Base-by-base conservation (phyloP, 2,329 filamentous ascomycete species). In the Didymosphaeria variabile region DNA sequence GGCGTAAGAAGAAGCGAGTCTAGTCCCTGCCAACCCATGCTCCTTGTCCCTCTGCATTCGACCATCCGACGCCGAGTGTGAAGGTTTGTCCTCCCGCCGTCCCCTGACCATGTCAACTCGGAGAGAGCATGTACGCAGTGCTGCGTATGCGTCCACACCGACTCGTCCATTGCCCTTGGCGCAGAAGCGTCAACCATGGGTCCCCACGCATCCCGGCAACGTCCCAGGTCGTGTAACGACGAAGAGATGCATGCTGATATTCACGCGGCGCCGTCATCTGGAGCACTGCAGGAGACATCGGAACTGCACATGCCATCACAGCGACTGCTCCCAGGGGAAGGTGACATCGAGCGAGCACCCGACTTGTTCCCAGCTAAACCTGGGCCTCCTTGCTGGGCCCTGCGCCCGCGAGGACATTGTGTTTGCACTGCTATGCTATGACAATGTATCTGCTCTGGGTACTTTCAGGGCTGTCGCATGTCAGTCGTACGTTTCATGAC, bases 21-120 rank as follows among this genome's bases (percentile, higher is more conserved):
- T 17, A 32, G 50, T 40, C 45, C 45, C 45, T 32, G 31, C 47
- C 19, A 36, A 21, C 47, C 47, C 31, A 32, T 21, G 7, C 44
- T 50, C n/a, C 31, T 15, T 32, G 19, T 51, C 13, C 51, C 51
- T 54, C 38, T 17, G 51, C 51, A 54, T 44, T 54, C 38, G 36
- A 51, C 47, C 29, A 50, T 32, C 3, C 19, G 45, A 23, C 40
- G 49, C 21, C 17, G 29, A 47, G 21, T 29, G 21, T 31, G 19
- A 47, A 26, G 4, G 21, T 46, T 26, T 15, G 44, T 29, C 21
- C 3, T 36, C 44, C 44, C 38, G 38, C n/a, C 7, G n/a, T 47
- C n/a, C 45, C 23, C 21, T 15, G 12, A 47, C 23, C 10, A 26
- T 47, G 5, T 21, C 7, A 45, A 47, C 17, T 26, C 7, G 12